Base-by-base conservation (phyloP, 768 basidiomycete genomes). In the Hemileccinum rubropunctum region DNA sequence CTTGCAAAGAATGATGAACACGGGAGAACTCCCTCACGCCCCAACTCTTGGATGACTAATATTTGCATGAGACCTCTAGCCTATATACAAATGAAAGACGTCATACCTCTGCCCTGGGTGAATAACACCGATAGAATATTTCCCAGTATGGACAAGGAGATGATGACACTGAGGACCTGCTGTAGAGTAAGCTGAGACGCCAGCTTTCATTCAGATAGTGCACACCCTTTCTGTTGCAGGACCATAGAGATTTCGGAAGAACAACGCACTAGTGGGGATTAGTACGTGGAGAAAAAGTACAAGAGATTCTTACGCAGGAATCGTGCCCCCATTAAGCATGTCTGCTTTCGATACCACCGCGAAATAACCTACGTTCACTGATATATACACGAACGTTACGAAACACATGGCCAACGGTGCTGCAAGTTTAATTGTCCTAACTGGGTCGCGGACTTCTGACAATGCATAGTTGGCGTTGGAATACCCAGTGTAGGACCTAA, bases 161-260 rank as follows among this genome's bases (percentile, higher is more conserved):
- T 81, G 28, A 86, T 73, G 0, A 71, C 71, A 52, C 84, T 84
- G 3, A 89, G 69, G 5, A 71, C 69, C 86, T 88, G 34, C 23
- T 9, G 11, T 10, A 23, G 53, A 17, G 17, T 62, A 18, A 58
- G 45, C 15, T 23, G 13, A 33, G 47, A 15, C 0, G 37, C 32
- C 13, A 10, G 14, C 11, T 11, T n/a, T 28, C 27, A 20, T 11
- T 3, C 8, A 1, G 1, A 42, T n/a, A 15, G 28, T 7, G 53
- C 71, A 14, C 42, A 85, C 85, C 60, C 73, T 74, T 58, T 85
- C 86, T 0, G 81, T 80, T 0, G 73, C 66, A 0, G 76, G 71
- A 0, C 87, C 88, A 62, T 80, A 89, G 7, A 91, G 61, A 64
- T 86, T 85, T 42, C 86, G 75, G 60, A 91, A 90, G 67, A 86